phyloP scores from a whole-genome alignment of 495 filamentous ascomycete genomes.

The Talaromyces liani region DNA sequence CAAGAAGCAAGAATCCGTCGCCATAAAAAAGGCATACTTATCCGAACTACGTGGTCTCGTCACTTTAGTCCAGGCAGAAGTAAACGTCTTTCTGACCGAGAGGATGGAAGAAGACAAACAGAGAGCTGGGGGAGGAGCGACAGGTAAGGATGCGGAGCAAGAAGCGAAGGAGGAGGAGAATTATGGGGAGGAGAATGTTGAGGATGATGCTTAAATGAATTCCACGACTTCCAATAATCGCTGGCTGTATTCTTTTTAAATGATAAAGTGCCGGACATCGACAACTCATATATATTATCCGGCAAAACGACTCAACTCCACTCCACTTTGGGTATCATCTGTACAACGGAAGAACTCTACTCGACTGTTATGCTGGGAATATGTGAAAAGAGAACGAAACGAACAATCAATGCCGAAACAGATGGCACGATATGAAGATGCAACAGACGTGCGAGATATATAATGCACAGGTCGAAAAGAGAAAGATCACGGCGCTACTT shows the following conservation, averaged over 20 bases:
- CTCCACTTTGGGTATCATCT: conserved; percentile 31
- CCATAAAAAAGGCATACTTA: conserved; percentile 59
- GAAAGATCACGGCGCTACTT: conserved; percentile 13
- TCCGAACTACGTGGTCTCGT: conserved; percentile 53
- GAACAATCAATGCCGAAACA: conserved; percentile 9
- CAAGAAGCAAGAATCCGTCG: conserved; percentile 16
- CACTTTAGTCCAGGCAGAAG: conserved; percentile 54
- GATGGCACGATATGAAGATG: neutral
- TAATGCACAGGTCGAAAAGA: conserved; percentile 1
- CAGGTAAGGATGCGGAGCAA: conserved; percentile 43
- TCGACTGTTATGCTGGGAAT: neutral
- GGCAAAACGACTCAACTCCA: neutral
- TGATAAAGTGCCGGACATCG: too few relatives aligned
- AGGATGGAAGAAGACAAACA: conserved; percentile 87
- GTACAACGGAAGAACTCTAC: conserved; percentile 2
- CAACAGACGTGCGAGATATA: neutral
- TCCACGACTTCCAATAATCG: neutral
- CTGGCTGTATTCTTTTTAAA: too few relatives aligned
- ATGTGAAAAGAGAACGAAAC: conserved; percentile 12
- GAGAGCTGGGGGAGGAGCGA: conserved; percentile 23
- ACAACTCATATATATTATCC: neutral
- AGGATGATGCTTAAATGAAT: conserved; percentile 35
- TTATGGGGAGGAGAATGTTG: conserved; percentile 71
- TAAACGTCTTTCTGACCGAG: conserved; percentile 78
- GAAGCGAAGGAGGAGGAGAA: conserved; percentile 72